These are phyloP conservation scores for Tuber indicum DNA, from an alignment of 495 filamentous ascomycete species.

Conservation along the genomic window DNA sequence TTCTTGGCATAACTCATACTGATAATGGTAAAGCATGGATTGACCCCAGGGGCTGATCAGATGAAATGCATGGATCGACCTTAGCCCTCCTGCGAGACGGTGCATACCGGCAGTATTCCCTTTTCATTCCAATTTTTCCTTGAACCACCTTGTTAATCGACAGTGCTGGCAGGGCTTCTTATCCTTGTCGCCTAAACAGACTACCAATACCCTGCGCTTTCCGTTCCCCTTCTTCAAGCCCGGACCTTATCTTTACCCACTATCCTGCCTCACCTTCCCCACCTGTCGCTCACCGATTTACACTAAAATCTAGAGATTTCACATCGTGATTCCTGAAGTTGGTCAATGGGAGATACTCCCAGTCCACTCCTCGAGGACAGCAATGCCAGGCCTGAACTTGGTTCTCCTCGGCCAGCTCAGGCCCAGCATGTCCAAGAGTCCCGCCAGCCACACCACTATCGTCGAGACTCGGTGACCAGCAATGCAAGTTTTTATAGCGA, in stretches of 20 bases:
- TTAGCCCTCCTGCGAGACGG: neutral
- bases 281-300: neutral
- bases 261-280: neutral
- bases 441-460: slow-evolving; percentile 41
- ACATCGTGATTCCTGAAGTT: neutral
- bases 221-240: neutral
- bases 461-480: slow-evolving; percentile 70
- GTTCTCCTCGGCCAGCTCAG: neutral
- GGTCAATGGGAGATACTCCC: neutral
- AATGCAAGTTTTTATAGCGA: slow-evolving; percentile 79
- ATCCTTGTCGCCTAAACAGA: neutral
- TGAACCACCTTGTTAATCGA: neutral
- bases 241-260: neutral
- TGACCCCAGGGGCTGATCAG: neutral
- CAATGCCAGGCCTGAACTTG: neutral
- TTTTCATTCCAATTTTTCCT: neutral
- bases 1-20: neutral
- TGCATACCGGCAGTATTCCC: neutral
- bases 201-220: neutral
- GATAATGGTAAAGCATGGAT: neutral
- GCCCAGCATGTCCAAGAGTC: neutral
- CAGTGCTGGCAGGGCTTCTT: neutral
- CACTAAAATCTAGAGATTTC: neutral
- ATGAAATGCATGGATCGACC: neutral
- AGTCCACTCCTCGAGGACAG: neutral